Evolutionary conservation across 345 rosid species (phyloP), one percentile per base, ranked within the genome.

Genomic region (Rubroshorea leprosula): DNA sequence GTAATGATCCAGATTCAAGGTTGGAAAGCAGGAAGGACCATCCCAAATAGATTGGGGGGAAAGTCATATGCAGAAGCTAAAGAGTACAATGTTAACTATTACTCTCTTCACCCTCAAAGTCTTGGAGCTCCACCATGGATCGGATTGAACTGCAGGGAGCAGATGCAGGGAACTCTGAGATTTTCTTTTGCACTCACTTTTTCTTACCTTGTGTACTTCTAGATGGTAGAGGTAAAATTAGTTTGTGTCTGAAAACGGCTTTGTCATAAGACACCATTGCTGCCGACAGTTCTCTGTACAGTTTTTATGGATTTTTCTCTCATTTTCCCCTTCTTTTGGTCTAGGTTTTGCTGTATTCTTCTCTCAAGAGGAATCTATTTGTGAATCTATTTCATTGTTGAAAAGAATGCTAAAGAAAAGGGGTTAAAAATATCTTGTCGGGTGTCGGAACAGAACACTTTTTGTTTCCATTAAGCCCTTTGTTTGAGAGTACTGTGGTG

Each of bases 1-100:
- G 78, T 45, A 85, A 84, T 5, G 72, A 70, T 64, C 71, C 70
- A 17, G 74, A 63, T 54, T 52, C 51, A 17, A 70, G 64, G 66
- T 63, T 62, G 54, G 66, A 63, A n/a, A 47, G 66, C 51, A 50
- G 39, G 56, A 59, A 63, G 52, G 60, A 38, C 23, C 31, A 53
- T 46, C 60, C 22, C 48, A 23, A 23, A 0, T 61, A 61, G 72
- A 35, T 49, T 14, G 29, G 48, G 58, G 29, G 15, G 21, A 18
- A 31, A 59, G 25, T 27, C 16, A 15, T 48, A 54, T 60, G 20
- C 55, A 70, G 55, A 56, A 60, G 49, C 43, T 7, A 27, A 45
- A 29, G n/a, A 57, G 31, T 25, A 24, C 60, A 48, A 25, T 55
- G 43, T 18, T 31, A 31, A 48, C 51, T 49, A 26, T 44, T 51